Evolutionary conservation across 768 basidiomycete genomes (phyloP).

Genomic region (Austroboletus eburneus): DNA sequence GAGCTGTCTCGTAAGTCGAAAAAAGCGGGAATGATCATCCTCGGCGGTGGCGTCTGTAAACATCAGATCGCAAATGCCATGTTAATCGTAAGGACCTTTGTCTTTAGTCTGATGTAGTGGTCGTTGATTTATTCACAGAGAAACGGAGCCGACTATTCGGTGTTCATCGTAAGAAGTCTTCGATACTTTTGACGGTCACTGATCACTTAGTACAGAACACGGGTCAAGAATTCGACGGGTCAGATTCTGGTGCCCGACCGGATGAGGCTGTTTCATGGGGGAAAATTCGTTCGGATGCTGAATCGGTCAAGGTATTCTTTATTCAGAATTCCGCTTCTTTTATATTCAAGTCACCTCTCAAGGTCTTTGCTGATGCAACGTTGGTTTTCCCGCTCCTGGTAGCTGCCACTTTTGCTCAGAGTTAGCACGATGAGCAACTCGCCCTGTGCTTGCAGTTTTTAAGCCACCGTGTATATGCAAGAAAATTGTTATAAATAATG

Average conservation of each 20-base stretch:
- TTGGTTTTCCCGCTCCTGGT: slow-evolving; percentile 94
- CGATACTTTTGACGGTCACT: not conserved
- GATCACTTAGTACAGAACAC: slow-evolving; percentile 62
- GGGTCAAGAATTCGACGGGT: slow-evolving; percentile 98
- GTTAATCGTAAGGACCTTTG: slow-evolving; percentile 70
- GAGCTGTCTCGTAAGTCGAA: slow-evolving; percentile 82
- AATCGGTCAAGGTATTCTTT: slow-evolving; percentile 68
- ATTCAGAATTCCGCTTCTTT: not conserved
- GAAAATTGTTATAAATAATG: slow-evolving; percentile 9
- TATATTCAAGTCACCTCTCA: not conserved
- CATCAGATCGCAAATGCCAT: slow-evolving; percentile 99
- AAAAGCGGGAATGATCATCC: slow-evolving; percentile 97
- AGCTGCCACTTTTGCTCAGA: slow-evolving; percentile 85
- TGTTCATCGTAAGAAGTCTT: slow-evolving; percentile 71
- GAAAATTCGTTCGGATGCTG: slow-evolving; percentile 85
- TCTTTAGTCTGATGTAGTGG: not conserved
- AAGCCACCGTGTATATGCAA: not conserved
- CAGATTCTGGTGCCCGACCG: slow-evolving; percentile 93
- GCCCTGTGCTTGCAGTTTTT: not conserved
- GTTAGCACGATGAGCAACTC: slow-evolving; percentile 8
- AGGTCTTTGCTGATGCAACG: slow-evolving; percentile 95
- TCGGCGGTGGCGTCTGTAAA: slow-evolving; percentile 98
- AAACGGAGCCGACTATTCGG: slow-evolving; percentile 96
- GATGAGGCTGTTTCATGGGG: slow-evolving; percentile 99
- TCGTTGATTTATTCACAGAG: slow-evolving; percentile 47